phyloP scores from a whole-genome alignment of 192 early-diverging fungal species.

The Backusella luteola region DNA sequence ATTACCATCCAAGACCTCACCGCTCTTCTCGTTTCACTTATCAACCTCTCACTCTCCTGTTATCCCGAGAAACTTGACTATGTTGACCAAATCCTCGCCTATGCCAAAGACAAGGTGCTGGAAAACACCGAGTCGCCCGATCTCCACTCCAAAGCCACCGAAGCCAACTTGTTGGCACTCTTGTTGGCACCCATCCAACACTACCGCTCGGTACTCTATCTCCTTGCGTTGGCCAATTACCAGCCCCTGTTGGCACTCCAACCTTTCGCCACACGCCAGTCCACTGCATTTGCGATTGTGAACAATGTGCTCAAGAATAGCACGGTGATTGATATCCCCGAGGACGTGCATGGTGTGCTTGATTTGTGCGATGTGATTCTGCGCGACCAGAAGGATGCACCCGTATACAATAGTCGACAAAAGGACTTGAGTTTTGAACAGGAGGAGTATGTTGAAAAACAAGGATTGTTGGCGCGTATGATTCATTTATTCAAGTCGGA shows the following conservation, averaged over 20 bases:
- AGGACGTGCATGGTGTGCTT: constrained; percentile 78
- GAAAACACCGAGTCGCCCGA: constrained; percentile 66
- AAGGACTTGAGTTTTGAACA: constrained; percentile 62
- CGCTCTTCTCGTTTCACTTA: constrained; percentile 83
- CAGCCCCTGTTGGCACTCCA: constrained; percentile 82
- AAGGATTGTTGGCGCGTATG: constrained; percentile 81
- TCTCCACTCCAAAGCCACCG: constrained; percentile 68
- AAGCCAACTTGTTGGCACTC: constrained; percentile 74
- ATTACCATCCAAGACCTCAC: constrained; percentile 89
- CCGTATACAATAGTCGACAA: constrained; percentile 29
- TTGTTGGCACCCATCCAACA: constrained; percentile 81
- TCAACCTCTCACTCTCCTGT: constrained; percentile 89
- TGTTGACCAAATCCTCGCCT: constrained; percentile 89
- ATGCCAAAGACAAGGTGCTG: constrained; percentile 76
- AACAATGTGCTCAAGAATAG: constrained; percentile 69
- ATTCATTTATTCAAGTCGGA: constrained; percentile 71
- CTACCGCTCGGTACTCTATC: constrained; percentile 67
- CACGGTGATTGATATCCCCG: constrained; percentile 63
- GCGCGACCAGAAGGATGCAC: constrained; percentile 77
- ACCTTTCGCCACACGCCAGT: constrained; percentile 76
- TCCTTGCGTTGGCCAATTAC: constrained; percentile 75
- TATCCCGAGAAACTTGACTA: constrained; percentile 86
- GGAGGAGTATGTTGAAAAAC: constrained; percentile 91
- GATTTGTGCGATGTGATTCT: constrained; percentile 79
- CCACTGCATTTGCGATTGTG: constrained; percentile 78